Base-by-base conservation (phyloP, 306 rosid species). In the Boehmeria nivea region DNA sequence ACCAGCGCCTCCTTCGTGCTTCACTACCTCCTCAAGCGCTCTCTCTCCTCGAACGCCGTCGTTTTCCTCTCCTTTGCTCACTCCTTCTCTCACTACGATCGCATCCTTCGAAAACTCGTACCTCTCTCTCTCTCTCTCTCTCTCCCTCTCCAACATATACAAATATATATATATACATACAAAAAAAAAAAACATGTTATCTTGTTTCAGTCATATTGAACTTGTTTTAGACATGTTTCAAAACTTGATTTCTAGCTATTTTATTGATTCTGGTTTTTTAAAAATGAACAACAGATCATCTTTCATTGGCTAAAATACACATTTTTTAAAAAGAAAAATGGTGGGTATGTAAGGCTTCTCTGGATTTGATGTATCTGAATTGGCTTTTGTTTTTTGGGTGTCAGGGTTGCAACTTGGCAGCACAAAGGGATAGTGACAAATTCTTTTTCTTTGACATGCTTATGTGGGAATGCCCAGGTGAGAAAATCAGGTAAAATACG, bases 351-450 rank as follows among this genome's bases (percentile, higher is more conserved):
- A n/a, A n/a, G n/a, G n/a, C n/a, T n/a, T n/a, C n/a, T n/a, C n/a
- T n/a, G n/a, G n/a, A n/a, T n/a, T n/a, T n/a, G 8, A 28, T 28
- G 34, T 28, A 28, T 37, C 17, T 39, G 43, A 54, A 14, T 63
- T 43, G 20, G 54, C 28, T 12, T 56, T 20, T 54, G 49, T 25
- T 15, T 57, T 19, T 19, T 22, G 8, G 22, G 33, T 48, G 24
- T 12, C 71, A 91, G 99, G 96, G 99, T 48, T 91, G 96, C 79
- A 84, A 91, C 67, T 79, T 91, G 69, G 74, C 72, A 73, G 89
- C 85, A 60, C 95, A 81, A 61, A 91, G 89, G 67, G 93, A 85
- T 57, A 75, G 43, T 23, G 55, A 70, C 8, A 82, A 76, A 66
- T 77, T 91, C 62, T 25, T 78, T 51, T 91, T 91, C 78, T 61